phyloP scores from a whole-genome alignment of 768 basidiomycete species.

The Phallus indusiatus region DNA sequence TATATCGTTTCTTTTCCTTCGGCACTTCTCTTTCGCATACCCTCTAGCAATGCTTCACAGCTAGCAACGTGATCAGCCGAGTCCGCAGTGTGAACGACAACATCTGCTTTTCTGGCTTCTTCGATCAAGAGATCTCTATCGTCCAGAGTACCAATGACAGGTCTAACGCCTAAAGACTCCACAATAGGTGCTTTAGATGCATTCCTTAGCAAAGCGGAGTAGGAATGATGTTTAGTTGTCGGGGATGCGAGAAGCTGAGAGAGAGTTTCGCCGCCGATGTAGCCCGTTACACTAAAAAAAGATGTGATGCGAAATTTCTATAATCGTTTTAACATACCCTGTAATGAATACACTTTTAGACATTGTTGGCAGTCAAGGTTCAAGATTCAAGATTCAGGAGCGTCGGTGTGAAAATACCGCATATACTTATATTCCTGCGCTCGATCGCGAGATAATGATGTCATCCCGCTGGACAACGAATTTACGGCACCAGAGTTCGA shows the following conservation, averaged over 20 bases:
- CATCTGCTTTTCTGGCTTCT: conserved; percentile 35
- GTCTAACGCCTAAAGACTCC: conserved; percentile 24
- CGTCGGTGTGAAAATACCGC: no score
- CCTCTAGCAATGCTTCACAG: conserved; percentile 1
- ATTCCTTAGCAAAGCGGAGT: conserved; percentile 38
- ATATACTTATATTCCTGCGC: no score
- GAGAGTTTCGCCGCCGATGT: conserved; percentile 49
- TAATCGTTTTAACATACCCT: background rate
- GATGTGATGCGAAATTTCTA: background rate
- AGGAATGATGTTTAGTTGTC: conserved; percentile 30
- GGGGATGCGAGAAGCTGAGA: conserved; percentile 36
- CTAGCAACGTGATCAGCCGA: conserved; percentile 2
- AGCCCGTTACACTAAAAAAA: conserved; percentile 28
- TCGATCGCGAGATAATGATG: no score
- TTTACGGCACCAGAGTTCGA: no score
- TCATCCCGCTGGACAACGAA: no score
- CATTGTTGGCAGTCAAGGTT: background rate
- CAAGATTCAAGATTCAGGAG: background rate
- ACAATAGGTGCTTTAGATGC: conserved; percentile 24
- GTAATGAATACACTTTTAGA: conserved; percentile 7
- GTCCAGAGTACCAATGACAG: conserved; percentile 31
- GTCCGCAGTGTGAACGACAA: conserved; percentile 20
- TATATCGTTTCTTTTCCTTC: conserved; percentile 1
- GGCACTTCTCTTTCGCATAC: background rate
- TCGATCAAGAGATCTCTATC: conserved; percentile 30